Base-by-base conservation (phyloP, 352 stramenopile genomes). In the Pythium sukuiense region DNA sequence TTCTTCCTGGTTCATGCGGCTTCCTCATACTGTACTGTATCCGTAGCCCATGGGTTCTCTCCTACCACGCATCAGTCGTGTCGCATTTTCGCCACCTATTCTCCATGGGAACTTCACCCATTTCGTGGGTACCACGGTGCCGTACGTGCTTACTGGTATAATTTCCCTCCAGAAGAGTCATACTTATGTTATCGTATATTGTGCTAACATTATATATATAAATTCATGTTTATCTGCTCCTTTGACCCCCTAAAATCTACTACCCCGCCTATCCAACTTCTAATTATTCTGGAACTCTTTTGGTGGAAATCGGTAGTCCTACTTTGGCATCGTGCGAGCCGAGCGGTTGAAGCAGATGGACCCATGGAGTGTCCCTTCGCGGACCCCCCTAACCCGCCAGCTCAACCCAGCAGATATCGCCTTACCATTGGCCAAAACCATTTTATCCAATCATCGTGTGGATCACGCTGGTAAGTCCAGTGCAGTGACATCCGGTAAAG, bases 401-500 rank as follows among this genome's bases (percentile, higher is more conserved):
- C 35, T 20, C 39, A 48, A 48, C 18, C 7, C 18, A 24, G 5
- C 13, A 6, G 3, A 24, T 48, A 4, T 3, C 24, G 18, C 6
- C 14, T 48, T 24, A 2, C 13, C 14, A 48, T 48, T 65, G 33
- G 59, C 16, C 13, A 50, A 56, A 13, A 48, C 16, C 3, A 41
- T 43, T 16, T 24, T 24, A 7, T 6, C 59, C 59, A 65, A 65
- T 65, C 32, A 26, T n/a, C 39, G 24, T 13, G 3, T 0, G 18
- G 39, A 48, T 48, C 18, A 6, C 18, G 1, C 16, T 48, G 14
- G 2, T 24, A 37, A 58, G 46, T 65, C 49, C 59, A 65, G 59
- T 52, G 49, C 59, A 65, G 59, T 65, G 49, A 59, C 59, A 65
- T 58, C 33, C 30, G 49, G 24, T 14, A 54, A 54, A 58, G 49